Percentiles rank a stretch among this genome's conserved stretches.
Conservation (phyloP, 2,329 filamentous ascomycete species). For the Diaporthe velutina region DNA sequence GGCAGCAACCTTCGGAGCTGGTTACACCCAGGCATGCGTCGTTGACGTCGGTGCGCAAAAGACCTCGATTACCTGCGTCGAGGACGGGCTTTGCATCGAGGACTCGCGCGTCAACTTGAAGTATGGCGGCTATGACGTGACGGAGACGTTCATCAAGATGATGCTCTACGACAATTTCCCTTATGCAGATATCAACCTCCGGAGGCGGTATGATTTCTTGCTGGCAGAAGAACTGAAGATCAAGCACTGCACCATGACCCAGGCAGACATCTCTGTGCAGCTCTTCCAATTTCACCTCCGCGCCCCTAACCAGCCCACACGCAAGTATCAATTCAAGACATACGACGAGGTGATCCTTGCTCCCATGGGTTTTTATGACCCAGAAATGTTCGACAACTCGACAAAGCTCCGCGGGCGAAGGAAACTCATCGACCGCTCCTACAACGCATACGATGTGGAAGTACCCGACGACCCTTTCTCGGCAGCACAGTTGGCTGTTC, state of each 20-base stretch:
- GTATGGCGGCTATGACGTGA: slow-evolving; percentile 92
- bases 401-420: slow-evolving; percentile 84
- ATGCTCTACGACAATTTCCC: slow-evolving; percentile 97
- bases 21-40: slow-evolving; percentile 93
- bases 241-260: slow-evolving; percentile 91
- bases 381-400: slow-evolving; percentile 85
- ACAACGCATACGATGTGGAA: slow-evolving; percentile 93
- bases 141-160: slow-evolving; percentile 96
- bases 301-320: slow-evolving; percentile 87
- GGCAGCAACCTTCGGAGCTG: slow-evolving; percentile 93
- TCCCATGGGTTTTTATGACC: slow-evolving; percentile 94
- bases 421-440: slow-evolving; percentile 86
- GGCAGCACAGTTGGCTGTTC: slow-evolving; percentile 80
- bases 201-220: slow-evolving; percentile 89
- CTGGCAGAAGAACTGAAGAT: slow-evolving; percentile 96
- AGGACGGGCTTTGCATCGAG: slow-evolving; percentile 94
- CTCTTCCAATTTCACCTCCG: slow-evolving; percentile 91
- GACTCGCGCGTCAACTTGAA: slow-evolving; percentile 97
- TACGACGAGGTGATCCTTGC: slow-evolving; percentile 97
- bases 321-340: slow-evolving; percentile 95
- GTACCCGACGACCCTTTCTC: slow-evolving; percentile 90
- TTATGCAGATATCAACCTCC: slow-evolving; percentile 93
- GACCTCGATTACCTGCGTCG: slow-evolving; percentile 96
- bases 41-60: slow-evolving; percentile 98
- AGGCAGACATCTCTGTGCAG: slow-evolving; percentile 90